Evolutionary conservation across 1,284 basidiomycete species (phyloP), one percentile per base, ranked within the genome.

Genomic region (Heterobasidion annosum): DNA sequence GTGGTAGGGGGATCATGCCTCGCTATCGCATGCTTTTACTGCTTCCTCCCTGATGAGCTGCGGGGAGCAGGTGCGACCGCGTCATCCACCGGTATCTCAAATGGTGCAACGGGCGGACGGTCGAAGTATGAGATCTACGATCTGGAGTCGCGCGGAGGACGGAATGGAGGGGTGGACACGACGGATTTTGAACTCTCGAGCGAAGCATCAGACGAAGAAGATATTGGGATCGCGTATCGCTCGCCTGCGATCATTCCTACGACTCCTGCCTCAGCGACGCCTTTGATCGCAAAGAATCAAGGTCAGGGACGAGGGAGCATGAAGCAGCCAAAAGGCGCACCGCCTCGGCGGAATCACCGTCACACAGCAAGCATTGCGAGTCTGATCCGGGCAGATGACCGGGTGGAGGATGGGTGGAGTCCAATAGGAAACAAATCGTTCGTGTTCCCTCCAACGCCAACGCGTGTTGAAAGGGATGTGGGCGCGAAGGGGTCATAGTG

Each of bases 1-100:
- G 87, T 98, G 62, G 91, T 95, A 40, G 91, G 87, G 2, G 96
- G 96, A 7, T 92, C 91, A 0, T 97, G 94, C 67, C 79, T 99
- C 56, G 88, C 93, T 18, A 88, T 89, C 13, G 78, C 82, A 12
- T 86, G 81, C 65, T 99, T 98, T 77, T 98, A 96, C 73, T 69
- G 91, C 61, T 87, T 88, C 71, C 82, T 96, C 62, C 91, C 92
- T 0, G 82, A 90, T 58, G 83, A 88, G 57, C 77, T 93, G 59
- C 82, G 81, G 60, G 82, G 83, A 52, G 64, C 78, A 13, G 75
- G 76, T 19, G 80, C 82, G 1, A 76, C 79, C 8, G 70, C 76
- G 0, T 70, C 72, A 0, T 55, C 53, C 43, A 58, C 63, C 9
- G 61, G 59, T 52, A 10, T 10, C n/a, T n/a, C 32, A 7, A 15